These are phyloP conservation scores for Aspergillus sojae DNA, from an alignment of 2,329 filamentous ascomycete species.

Conservation along the genomic window DNA sequence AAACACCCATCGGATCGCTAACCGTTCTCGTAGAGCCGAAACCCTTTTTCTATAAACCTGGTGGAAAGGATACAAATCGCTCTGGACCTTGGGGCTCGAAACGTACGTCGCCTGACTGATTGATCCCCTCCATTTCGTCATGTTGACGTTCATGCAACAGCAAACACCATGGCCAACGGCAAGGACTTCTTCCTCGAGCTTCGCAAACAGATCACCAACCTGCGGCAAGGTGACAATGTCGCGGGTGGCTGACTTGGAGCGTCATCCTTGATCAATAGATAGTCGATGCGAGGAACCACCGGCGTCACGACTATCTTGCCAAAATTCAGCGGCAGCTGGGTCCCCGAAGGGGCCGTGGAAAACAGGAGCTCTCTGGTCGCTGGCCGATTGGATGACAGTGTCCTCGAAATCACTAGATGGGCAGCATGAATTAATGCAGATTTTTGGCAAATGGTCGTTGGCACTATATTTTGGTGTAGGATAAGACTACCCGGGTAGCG, in stretches of 20 bases:
- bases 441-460: background rate
- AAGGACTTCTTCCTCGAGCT: slow-evolving; percentile 55
- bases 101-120: slow-evolving; percentile 34
- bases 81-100: slow-evolving; percentile 48
- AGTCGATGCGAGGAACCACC: slow-evolving; percentile 8
- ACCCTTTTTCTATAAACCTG: slow-evolving; percentile 42
- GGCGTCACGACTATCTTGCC: background rate
- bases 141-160: slow-evolving; percentile 30
- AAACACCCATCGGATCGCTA: background rate
- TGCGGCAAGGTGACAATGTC: slow-evolving; percentile 40
- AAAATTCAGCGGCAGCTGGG: background rate
- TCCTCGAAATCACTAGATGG: slow-evolving; percentile 2
- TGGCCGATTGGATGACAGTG: slow-evolving; percentile 15
- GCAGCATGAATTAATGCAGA: background rate
- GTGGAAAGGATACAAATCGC: slow-evolving; percentile 40
- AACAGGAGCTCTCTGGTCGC: slow-evolving; percentile 10
- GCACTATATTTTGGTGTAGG: background rate
- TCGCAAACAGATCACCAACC: slow-evolving; percentile 48
- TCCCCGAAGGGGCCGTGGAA: background rate
- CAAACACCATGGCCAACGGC: slow-evolving; percentile 51
- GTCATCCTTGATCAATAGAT: background rate
- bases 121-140: background rate
- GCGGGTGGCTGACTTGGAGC: slow-evolving; percentile 36
- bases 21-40: slow-evolving; percentile 32
- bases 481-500: background rate